Evolutionary conservation across 305 asterid genomes (phyloP), one percentile per base, ranked within the genome.

Genomic region (Fraxinus xanthoxyloides): DNA sequence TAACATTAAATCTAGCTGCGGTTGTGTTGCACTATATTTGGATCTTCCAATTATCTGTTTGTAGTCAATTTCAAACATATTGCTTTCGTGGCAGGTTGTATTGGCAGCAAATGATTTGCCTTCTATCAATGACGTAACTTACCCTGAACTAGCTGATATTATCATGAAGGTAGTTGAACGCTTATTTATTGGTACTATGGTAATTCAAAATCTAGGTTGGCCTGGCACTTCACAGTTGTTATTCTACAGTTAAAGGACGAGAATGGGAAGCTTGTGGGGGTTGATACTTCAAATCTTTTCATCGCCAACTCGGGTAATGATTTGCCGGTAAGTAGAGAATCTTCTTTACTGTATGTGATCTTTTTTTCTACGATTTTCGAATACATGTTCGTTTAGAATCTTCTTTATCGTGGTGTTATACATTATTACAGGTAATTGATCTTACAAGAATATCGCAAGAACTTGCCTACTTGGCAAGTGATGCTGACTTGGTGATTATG

Each of bases 51-150:
- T 32, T 48, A 40, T 75, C 65, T 75, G 10, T 69, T 30, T 28
- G 21, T 23, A 31, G 75, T 6, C 21, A 69, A 12, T 31, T 69
- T 69, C 73, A 69, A 72, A 78, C 63, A 24, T 46, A 10, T 76
- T 77, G 21, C 78, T 67, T 75, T 81, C 74, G 72, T 83, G 85
- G 82, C 93, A 95, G 98, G 99, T 96, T 79, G 91, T 96, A 75
- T 88, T 96, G 90, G 95, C 98, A 12, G 98, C 98, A 82, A 94
- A 96, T 86, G 98, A 94, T 83, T 84, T 93, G 86, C 99, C 99
- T 79, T 94, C 99, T 73, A 96, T 96, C 85, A 96, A 96, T 82
- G 99, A 96, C 79, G 92, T 96, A 83, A 94, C 97, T 76, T 90
- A 93, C 86, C 76, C 86, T 0, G 98, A 96, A 87, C 89, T 96